phyloP scores from a whole-genome alignment of 2,329 filamentous ascomycete species.

The Monilinia fructicola region DNA sequence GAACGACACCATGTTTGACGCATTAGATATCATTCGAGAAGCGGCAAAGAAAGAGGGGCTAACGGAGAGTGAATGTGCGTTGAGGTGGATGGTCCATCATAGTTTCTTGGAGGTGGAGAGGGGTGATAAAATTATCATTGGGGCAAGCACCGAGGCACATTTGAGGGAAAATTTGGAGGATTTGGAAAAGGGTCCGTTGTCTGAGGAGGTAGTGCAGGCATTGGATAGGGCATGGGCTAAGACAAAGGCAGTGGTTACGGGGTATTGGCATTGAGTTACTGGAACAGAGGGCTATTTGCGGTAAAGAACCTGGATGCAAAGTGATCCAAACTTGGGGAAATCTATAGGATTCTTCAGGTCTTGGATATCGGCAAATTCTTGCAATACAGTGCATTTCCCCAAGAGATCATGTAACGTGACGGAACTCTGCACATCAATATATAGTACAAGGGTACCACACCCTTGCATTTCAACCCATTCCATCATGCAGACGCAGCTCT shows the following conservation, averaged over 20 bases:
- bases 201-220: slow-evolving; percentile 58
- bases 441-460: too few species aligned
- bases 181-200: slow-evolving; percentile 69
- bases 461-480: too few species aligned
- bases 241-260: background rate
- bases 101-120: slow-evolving; percentile 54
- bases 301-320: fast-evolving
- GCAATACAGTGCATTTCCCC: too few species aligned
- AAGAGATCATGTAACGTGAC: too few species aligned
- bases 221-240: slow-evolving; percentile 20
- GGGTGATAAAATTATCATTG: slow-evolving; percentile 60
- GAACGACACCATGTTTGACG: slow-evolving; percentile 61
- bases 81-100: slow-evolving; percentile 73
- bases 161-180: slow-evolving; percentile 56
- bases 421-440: too few species aligned
- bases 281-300: background rate
- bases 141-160: slow-evolving; percentile 57
- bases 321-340: too few species aligned
- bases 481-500: too few species aligned
- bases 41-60: slow-evolving; percentile 66
- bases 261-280: slow-evolving; percentile 13
- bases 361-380: background rate
- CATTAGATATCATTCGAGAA: slow-evolving; percentile 65
- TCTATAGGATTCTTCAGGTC: background rate
- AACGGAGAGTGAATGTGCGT: slow-evolving; percentile 70